These are phyloP conservation scores for Herpetospermum pedunculosum DNA, from an alignment of 306 rosid genomes.

Conservation along the genomic window DNA sequence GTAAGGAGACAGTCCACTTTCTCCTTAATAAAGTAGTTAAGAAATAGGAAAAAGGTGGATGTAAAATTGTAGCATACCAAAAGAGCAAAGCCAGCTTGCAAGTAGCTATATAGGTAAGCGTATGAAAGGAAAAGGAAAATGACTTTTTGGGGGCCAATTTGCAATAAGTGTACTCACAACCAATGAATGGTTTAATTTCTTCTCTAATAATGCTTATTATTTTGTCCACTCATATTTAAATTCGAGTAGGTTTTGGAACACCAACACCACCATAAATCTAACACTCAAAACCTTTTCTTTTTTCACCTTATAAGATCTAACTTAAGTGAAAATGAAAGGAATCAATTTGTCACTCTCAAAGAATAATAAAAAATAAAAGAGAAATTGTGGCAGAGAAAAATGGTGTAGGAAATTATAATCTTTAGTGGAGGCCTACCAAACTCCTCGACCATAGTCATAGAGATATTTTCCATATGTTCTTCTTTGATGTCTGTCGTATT, in stretches of 20 bases:
- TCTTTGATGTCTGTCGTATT: constrained; percentile 1
- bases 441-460: background rate
- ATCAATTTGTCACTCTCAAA: background rate
- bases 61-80: background rate
- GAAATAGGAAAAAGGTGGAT: too few relatives aligned
- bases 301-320: background rate
- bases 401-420: background rate
- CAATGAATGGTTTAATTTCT: background rate
- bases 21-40: too few relatives aligned
- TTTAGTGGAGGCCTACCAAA: background rate
- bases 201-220: background rate
- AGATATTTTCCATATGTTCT: background rate
- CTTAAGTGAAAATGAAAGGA: background rate
- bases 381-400: background rate
- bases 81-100: constrained; percentile 5
- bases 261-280: background rate
- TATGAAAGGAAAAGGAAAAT: background rate
- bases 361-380: background rate
- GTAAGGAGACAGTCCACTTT: too few relatives aligned
- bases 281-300: background rate
- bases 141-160: background rate
- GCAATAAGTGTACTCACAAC: background rate
- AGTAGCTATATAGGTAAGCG: background rate
- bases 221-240: background rate
- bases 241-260: background rate